These are phyloP conservation scores for Stephanodiscus triporus DNA, from an alignment of 108 stramenopile genomes.

Conservation along the genomic window DNA sequence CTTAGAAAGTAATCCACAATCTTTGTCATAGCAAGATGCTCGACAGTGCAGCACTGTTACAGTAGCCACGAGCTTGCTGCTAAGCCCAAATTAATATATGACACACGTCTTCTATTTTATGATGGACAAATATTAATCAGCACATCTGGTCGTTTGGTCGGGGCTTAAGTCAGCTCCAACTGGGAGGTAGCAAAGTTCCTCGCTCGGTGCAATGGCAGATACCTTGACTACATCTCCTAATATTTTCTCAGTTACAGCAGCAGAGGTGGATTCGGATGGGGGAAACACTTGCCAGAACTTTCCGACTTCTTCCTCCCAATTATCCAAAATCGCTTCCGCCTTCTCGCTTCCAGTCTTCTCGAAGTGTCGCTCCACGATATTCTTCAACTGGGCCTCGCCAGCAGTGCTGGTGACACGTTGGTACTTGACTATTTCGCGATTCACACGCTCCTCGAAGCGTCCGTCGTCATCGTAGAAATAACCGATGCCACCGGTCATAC, in stretches of 20 bases:
- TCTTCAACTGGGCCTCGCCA: conserved; percentile 79
- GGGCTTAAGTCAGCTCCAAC: conserved; percentile 71
- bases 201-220: conserved; percentile 81
- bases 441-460: conserved; percentile 82
- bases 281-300: conserved; percentile 94
- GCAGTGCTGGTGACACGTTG: conserved; percentile 72
- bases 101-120: not conserved
- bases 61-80: not conserved
- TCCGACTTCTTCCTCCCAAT: conserved; percentile 80
- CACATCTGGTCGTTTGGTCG: conserved; percentile 84
- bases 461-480: conserved; percentile 92
- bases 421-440: conserved; percentile 88
- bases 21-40: not conserved
- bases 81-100: no score
- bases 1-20: not conserved
- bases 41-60: not conserved
- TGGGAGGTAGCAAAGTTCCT: conserved; percentile 84
- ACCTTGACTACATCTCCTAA: conserved; percentile 58
- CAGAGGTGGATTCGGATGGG: conserved; percentile 73
- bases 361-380: conserved; percentile 89
- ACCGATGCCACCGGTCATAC: conserved; percentile 95
- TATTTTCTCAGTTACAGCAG: conserved; percentile 55
- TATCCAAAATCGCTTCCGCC: conserved; percentile 83
- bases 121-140: conserved; percentile 57
- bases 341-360: conserved; percentile 88